These are phyloP conservation scores for Lasiodiplodia sp. DNA, from an alignment of 2,329 filamentous ascomycete genomes.

Conservation along the genomic window DNA sequence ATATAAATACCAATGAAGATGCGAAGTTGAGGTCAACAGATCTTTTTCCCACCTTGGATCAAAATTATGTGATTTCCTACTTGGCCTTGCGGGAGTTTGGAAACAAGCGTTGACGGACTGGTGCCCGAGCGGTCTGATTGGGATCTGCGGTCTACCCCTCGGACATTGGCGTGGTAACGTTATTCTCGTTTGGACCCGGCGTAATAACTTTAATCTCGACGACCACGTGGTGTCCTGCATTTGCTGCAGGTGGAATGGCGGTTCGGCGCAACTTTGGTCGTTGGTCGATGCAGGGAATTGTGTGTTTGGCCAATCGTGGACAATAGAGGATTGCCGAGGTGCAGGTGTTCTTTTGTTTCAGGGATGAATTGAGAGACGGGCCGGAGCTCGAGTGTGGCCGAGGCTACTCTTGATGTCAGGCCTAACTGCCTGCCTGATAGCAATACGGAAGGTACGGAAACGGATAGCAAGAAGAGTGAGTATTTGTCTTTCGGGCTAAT, in stretches of 20 bases:
- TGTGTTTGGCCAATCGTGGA: background rate
- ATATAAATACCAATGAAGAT: slow-evolving; percentile 16
- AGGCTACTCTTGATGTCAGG: too few relatives aligned
- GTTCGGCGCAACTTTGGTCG: background rate
- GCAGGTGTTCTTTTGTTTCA: background rate
- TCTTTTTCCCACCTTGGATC: background rate
- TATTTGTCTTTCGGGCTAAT: too few relatives aligned
- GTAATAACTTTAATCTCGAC: background rate
- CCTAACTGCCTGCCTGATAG: too few relatives aligned
- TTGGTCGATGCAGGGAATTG: background rate
- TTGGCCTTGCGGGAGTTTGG: background rate
- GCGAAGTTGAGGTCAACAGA: slow-evolving; percentile 13
- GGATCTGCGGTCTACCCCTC: background rate
- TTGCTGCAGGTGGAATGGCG: background rate
- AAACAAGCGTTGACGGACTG: too few relatives aligned
- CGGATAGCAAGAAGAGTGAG: too few relatives aligned
- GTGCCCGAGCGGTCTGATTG: background rate
- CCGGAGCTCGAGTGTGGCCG: too few relatives aligned
- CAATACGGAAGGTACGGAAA: too few relatives aligned
- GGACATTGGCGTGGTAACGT: background rate
- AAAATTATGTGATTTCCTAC: background rate
- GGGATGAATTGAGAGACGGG: background rate
- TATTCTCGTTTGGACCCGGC: background rate
- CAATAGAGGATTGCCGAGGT: background rate
- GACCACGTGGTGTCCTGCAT: background rate